Base-by-base conservation (phyloP, 257 asterid genomes). In the Nicotiana benthamiana region DNA sequence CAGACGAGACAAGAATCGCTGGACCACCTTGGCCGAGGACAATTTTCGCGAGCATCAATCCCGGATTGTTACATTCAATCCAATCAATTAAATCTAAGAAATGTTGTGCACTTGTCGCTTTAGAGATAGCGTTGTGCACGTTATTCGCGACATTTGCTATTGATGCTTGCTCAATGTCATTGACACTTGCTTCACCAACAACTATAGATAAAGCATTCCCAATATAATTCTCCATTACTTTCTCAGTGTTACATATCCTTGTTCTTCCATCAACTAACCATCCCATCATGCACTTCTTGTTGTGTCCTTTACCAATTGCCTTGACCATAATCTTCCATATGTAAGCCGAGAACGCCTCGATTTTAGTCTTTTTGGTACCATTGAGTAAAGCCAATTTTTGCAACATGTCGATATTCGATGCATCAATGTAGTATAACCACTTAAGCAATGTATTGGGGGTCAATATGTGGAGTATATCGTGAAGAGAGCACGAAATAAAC, bases 11-110 rank as follows among this genome's bases (percentile, higher is more conserved):
- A 3, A 91, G 87, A 4, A 91, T 59, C 11, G 91, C 78, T 0
- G 94, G 92, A 20, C 87, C 86, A 4, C 83, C 89, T 8, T 57
- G 85, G 13, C 91, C 92, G 0, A 90, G 84, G 13, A 91, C 92
- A 75, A 40, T 82, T 82, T 84, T 91, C 3, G 93, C 81, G 26
- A 89, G 70, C 92, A 89, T 87, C 85, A 87, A 40, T 78, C 93
- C 92, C 1, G 93, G 91, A 70, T 91, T 89, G 78, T 87, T 89
- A 59, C 87, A 83, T 85, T 90, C 92, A n/a, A 91, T 85, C 94
- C 94, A 89, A 83, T 90, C 96, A 26, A 90, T 90, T 78, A 84
- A 82, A 81, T 87, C 83, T 82, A 89, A 84, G 80, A 91, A 87
- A 83, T 91, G 92, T 51, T 36, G 83, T 78, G 88, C 89, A 51